Evolutionary conservation across 2,329 filamentous ascomycete species (phyloP), one percentile per base, ranked within the genome.

Genomic region (Bertia moriformis): DNA sequence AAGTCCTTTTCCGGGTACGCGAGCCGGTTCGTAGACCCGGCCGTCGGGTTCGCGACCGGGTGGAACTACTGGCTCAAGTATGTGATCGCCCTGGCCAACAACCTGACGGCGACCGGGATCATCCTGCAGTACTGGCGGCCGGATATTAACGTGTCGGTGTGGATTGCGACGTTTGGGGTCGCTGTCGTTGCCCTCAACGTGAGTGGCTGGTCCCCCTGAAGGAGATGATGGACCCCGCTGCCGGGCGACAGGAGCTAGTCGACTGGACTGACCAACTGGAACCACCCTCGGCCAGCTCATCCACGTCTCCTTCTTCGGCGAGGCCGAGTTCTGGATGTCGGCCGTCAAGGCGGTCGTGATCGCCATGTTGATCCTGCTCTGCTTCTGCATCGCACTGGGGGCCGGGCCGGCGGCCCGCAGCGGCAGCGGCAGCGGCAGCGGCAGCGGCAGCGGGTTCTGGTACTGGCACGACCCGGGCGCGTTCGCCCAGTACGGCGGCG

Each of bases 381-480:
- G 56, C 37, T 52, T 62, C 38, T 48, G 62, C 29, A 48, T 62
- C 18, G 52, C 60, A 4, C 49, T 63, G 3, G 61, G 61, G 32
- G 61, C 60, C 15, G 54, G 53, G 4, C 61, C 61, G 2, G 13
- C 13, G 7, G 7, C 22, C 7, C 22, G n/a, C n/a, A n/a, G n/a
- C n/a, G n/a, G n/a, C n/a, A n/a, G n/a, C n/a, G 40, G 7, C n/a
- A 47, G 45, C 86, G 81, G 46, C 75, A 50, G 47, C 32, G 49
- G 53, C 32, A 43, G 56, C 36, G 56, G 60, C 7, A 51, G 54
- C 7, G 63, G 63, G 4, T 67, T 67, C 47, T 48, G 49, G 19
- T 67, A 62, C 49, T 67, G 62, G 63, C 43, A 52, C 3, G 45
- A 59, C 2, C 63, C 63, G 0, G 63, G 63, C 3, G 59, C 62